These are phyloP conservation scores for Vaccinium vitisidaea DNA, from an alignment of 148 eudicot species.

Conservation along the genomic window DNA sequence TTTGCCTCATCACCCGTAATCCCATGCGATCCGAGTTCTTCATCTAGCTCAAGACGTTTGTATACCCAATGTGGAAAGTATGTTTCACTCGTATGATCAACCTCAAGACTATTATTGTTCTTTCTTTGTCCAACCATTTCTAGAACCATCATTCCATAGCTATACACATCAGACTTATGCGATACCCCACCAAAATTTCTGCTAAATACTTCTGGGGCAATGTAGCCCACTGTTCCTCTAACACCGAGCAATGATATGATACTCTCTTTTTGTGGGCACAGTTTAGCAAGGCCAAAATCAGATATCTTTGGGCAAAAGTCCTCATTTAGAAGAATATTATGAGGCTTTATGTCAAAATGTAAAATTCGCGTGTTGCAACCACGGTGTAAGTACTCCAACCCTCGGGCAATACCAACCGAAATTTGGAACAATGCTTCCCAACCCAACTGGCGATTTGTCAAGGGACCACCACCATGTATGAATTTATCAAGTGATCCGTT, in stretches of 20 bases:
- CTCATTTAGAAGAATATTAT: background rate
- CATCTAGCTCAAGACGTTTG: slow-evolving; percentile 1
- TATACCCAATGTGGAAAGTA: background rate
- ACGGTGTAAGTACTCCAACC: slow-evolving; percentile 12
- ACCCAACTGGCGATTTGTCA: background rate
- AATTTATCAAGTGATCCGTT: slow-evolving; percentile 28
- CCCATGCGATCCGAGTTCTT: background rate
- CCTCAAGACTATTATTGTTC: too few relatives aligned
- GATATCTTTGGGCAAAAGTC: slow-evolving; percentile 5
- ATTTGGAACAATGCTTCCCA: slow-evolving; percentile 7
- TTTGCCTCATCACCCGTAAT: background rate
- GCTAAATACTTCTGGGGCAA: slow-evolving; percentile 1
- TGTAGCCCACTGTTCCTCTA: background rate
- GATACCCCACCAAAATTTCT: too few relatives aligned
- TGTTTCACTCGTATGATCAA: background rate
- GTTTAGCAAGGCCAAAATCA: slow-evolving; percentile 12
- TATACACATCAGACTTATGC: too few relatives aligned
- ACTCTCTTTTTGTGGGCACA: background rate
- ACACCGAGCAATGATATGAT: background rate
- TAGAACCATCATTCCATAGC: too few relatives aligned
- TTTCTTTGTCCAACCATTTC: background rate
- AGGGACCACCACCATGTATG: background rate
- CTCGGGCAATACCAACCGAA: slow-evolving; percentile 2
- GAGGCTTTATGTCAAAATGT: slow-evolving; percentile 14
- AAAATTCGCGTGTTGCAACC: background rate